Percentiles rank a stretch among this genome's conserved stretches.
Conservation (phyloP, 257 asterid species). For the Plantago ovata region DNA sequence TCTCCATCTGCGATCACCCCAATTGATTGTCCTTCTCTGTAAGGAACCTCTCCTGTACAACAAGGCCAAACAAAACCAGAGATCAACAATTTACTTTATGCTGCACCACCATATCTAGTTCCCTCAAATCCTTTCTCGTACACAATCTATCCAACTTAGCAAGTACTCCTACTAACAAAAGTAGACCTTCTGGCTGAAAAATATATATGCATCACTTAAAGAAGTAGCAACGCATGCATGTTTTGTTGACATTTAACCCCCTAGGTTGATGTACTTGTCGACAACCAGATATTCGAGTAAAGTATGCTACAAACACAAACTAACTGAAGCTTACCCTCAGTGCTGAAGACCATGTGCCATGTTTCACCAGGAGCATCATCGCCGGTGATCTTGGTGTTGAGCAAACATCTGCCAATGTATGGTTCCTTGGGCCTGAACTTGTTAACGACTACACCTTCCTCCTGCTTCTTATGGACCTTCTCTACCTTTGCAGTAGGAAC, state of each 20-base stretch:
- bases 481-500: constrained; percentile 92
- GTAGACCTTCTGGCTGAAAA: too few species aligned
- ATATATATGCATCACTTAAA: too few species aligned
- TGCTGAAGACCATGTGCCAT: constrained; percentile 96
- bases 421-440: constrained; percentile 94
- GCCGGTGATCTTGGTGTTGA: constrained; percentile 96
- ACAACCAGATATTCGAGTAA: too few species aligned
- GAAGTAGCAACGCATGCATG: too few species aligned
- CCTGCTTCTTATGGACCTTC: constrained; percentile 77
- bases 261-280: too few species aligned
- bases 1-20: constrained; percentile 88
- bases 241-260: too few species aligned
- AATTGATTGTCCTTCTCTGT: constrained; percentile 96
- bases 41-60: constrained; percentile 70
- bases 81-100: too few species aligned
- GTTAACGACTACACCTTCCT: constrained; percentile 80
- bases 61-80: too few species aligned
- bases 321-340: constrained; percentile 64
- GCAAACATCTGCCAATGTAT: constrained; percentile 74
- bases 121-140: too few species aligned
- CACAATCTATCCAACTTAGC: not conserved
- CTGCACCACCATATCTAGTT: too few species aligned
- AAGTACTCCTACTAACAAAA: not conserved
- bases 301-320: not conserved
- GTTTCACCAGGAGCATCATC: constrained; percentile 99